Conservation (phyloP, 2,329 filamentous ascomycete species). For the Paraphoma sp. region DNA sequence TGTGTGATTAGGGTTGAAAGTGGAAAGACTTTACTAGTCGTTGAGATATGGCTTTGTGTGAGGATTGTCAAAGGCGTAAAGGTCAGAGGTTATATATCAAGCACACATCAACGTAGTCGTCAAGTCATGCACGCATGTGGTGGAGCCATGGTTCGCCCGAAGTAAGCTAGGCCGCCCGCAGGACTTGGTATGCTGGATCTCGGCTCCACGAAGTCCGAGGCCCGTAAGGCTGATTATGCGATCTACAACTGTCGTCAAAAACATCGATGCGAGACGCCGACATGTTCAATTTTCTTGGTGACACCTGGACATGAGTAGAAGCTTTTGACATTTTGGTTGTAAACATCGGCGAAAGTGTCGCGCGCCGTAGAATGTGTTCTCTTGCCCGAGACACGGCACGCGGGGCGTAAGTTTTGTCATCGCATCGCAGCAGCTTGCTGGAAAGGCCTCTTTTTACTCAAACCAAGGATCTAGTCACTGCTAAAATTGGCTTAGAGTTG, state of each 20-base stretch:
- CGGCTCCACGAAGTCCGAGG: constrained; percentile 12
- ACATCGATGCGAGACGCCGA: not conserved
- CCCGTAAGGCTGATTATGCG: constrained; percentile 5
- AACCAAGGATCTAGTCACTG: constrained; percentile 39
- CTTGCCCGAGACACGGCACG: too few species aligned
- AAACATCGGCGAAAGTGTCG: too few species aligned
- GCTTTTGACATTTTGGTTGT: too few species aligned
- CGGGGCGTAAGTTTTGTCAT: too few species aligned
- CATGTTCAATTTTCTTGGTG: not conserved
- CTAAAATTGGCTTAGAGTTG: not conserved
- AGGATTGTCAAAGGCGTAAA: not conserved
- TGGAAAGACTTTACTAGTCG: not conserved
- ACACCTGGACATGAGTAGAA: too few species aligned
- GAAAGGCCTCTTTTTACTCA: constrained; percentile 10
- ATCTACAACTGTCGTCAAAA: not conserved
- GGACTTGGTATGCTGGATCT: not conserved
- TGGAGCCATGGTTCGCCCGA: not conserved
- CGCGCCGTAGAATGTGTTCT: too few species aligned
- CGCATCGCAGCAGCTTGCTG: too few species aligned
- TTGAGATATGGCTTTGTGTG: not conserved
- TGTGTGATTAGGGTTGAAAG: not conserved
- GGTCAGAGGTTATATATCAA: not conserved
- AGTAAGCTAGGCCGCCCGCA: not conserved
- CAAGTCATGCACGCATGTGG: not conserved
- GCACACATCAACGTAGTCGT: not conserved